phyloP scores from a whole-genome alignment of 768 basidiomycete species.

The Hirschioporus abietinus region DNA sequence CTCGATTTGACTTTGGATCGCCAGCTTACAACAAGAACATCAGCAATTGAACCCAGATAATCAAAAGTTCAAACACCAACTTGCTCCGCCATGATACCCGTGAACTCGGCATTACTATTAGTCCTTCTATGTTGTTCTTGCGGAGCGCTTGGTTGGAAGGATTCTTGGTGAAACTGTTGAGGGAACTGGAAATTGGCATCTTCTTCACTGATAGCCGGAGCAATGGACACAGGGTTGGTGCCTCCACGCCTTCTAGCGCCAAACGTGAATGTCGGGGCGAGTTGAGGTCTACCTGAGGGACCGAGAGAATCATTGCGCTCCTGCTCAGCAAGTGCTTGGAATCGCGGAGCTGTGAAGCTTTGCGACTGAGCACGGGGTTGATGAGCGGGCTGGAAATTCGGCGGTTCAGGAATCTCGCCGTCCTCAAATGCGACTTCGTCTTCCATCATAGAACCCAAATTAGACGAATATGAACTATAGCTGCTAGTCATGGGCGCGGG shows the following conservation, averaged over 20 bases:
- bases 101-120: slow-evolving; percentile 67
- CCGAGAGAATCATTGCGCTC: slow-evolving; percentile 52
- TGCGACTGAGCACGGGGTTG: slow-evolving; percentile 75
- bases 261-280: slow-evolving; percentile 90
- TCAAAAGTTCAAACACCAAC: slow-evolving; percentile 33
- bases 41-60: slow-evolving; percentile 3
- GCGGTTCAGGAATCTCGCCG: slow-evolving; percentile 67
- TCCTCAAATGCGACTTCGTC: slow-evolving; percentile 64
- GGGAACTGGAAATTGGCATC: slow-evolving; percentile 81
- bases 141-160: slow-evolving; percentile 25
- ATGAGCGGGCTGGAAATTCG: slow-evolving; percentile 48
- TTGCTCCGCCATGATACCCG: slow-evolving; percentile 94
- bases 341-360: slow-evolving; percentile 85
- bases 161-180: slow-evolving; percentile 45
- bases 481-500: slow-evolving; percentile 42
- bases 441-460: slow-evolving; percentile 80
- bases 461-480: slow-evolving; percentile 70
- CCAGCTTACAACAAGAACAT: slow-evolving; percentile 48
- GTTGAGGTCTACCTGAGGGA: slow-evolving; percentile 78
- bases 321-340: slow-evolving; percentile 75
- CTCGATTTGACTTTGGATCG: slow-evolving; percentile 87
- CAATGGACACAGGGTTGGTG: slow-evolving; percentile 53
- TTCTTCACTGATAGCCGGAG: slow-evolving; percentile 75
- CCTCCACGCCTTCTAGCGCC: slow-evolving; percentile 50
- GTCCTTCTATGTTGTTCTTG: slow-evolving; percentile 44